phyloP scores from a whole-genome alignment of 2,329 filamentous ascomycete genomes.

The Elsinoe ampelina region DNA sequence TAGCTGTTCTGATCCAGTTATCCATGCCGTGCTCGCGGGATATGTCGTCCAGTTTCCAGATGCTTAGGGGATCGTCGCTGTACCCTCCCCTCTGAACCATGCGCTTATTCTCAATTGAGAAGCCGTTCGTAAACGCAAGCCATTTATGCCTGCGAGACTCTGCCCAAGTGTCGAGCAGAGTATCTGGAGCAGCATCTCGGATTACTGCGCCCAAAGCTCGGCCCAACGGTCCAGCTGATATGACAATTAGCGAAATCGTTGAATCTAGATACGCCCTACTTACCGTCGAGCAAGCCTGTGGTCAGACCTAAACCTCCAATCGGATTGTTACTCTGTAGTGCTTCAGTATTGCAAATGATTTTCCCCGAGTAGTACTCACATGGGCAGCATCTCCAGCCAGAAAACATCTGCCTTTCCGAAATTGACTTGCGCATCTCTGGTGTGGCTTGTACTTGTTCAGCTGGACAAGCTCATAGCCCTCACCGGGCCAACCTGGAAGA shows the following conservation, averaged over 20 bases:
- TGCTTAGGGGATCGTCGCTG: neutral
- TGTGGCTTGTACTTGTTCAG: slow-evolving; percentile 2
- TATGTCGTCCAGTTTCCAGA: neutral
- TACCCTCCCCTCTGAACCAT: slow-evolving; percentile 2
- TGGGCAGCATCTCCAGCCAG: slow-evolving; percentile 1
- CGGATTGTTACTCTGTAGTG: neutral
- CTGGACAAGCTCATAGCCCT: slow-evolving; percentile 1
- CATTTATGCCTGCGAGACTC: neutral
- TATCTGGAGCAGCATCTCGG: neutral
- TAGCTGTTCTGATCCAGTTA: neutral
- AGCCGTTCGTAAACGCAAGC: neutral
- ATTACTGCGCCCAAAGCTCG: neutral
- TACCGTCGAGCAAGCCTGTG: neutral
- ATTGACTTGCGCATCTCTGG: neutral
- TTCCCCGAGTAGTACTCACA: neutral
- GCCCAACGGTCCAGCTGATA: neutral
- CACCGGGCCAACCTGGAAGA: neutral
- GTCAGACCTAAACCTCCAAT: slow-evolving; percentile 2
- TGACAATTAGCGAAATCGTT: neutral
- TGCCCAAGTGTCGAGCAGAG: neutral
- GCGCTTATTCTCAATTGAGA: neutral
- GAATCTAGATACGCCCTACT: neutral
- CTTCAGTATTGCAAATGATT: neutral
- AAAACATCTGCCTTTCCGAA: neutral
- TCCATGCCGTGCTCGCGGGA: neutral